phyloP scores from a whole-genome alignment of 1,284 basidiomycete species.

The Moesziomyces globuligerus region DNA sequence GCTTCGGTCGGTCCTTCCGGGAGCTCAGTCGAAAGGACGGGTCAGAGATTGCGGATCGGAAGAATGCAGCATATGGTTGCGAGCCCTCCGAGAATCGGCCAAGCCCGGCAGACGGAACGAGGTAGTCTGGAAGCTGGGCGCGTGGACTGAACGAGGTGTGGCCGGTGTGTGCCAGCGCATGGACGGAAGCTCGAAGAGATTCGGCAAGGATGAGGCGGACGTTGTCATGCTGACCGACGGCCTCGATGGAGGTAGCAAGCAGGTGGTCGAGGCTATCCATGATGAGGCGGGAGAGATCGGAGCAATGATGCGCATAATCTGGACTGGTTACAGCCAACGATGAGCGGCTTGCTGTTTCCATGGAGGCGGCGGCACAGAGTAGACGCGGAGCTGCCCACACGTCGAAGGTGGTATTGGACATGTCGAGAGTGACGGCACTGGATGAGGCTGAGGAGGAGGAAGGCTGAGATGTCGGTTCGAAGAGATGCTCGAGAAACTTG shows the following conservation, averaged over 20 bases:
- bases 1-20: constrained; percentile 35
- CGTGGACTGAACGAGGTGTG: constrained; percentile 27
- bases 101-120: constrained; percentile 13
- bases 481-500: constrained; percentile 46
- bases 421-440: constrained; percentile 29
- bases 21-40: constrained; percentile 28
- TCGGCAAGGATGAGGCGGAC: constrained; percentile 41
- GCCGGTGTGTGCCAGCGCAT: constrained; percentile 39
- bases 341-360: constrained; percentile 16
- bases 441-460: constrained; percentile 15
- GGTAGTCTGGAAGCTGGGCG: constrained; percentile 32
- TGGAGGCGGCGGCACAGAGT: constrained; percentile 34
- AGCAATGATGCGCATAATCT: constrained; percentile 6
- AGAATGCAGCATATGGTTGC: constrained; percentile 19
- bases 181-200: constrained; percentile 28
- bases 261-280: constrained; percentile 19
- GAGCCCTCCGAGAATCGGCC: background rate
- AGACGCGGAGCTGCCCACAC: constrained; percentile 55
- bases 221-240: constrained; percentile 42
- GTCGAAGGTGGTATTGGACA: constrained; percentile 52
- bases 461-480: constrained; percentile 8
- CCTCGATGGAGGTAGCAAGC: constrained; percentile 33
- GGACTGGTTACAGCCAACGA: background rate
- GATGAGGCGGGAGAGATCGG: constrained; percentile 12
- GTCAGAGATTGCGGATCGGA: constrained; percentile 5